Percentiles rank a stretch among this genome's conserved stretches.
Conservation (phyloP, 768 basidiomycete genomes). For the Tulasnella sp. region DNA sequence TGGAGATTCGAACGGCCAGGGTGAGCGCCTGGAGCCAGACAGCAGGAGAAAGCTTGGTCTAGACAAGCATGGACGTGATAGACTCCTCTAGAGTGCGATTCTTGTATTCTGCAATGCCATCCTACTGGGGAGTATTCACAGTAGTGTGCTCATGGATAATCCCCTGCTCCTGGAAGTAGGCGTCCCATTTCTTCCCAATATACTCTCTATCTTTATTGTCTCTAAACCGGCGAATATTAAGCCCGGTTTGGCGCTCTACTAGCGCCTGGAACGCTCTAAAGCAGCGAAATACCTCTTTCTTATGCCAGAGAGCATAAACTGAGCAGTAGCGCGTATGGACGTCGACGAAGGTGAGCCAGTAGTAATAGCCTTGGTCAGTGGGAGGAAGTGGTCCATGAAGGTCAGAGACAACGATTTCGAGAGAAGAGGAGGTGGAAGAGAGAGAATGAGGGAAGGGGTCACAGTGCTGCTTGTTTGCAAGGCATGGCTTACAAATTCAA, state of each 20-base stretch:
- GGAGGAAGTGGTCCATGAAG: constrained; percentile 12
- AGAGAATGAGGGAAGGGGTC: constrained; percentile 6
- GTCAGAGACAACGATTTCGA: constrained; percentile 13
- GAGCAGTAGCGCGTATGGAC: neutral
- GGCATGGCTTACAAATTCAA: constrained; percentile 11
- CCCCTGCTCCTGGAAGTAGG: too few relatives aligned
- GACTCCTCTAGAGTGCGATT: constrained; percentile 13
- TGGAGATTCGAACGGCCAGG: neutral
- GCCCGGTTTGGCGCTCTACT: constrained; percentile 5
- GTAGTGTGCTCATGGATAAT: constrained; percentile 15
- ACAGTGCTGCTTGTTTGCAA: constrained; percentile 6
- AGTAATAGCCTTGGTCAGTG: neutral
- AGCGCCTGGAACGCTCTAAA: constrained; percentile 11
- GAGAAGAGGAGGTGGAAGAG: neutral
- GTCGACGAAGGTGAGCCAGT: constrained; percentile 17
- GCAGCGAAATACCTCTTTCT: constrained; percentile 10
- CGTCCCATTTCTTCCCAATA: constrained; percentile 11
- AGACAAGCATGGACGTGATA: neutral
- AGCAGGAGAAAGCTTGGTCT: constrained; percentile 7
- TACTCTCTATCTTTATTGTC: constrained; percentile 18
- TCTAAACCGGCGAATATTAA: neutral
- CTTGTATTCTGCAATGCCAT: constrained; percentile 5
- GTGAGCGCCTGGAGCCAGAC: constrained; percentile 12
- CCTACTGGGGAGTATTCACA: constrained; percentile 17
- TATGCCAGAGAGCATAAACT: neutral